These are phyloP conservation scores for Cercospora beticola DNA, from an alignment of 2,329 filamentous ascomycete species.

Conservation along the genomic window DNA sequence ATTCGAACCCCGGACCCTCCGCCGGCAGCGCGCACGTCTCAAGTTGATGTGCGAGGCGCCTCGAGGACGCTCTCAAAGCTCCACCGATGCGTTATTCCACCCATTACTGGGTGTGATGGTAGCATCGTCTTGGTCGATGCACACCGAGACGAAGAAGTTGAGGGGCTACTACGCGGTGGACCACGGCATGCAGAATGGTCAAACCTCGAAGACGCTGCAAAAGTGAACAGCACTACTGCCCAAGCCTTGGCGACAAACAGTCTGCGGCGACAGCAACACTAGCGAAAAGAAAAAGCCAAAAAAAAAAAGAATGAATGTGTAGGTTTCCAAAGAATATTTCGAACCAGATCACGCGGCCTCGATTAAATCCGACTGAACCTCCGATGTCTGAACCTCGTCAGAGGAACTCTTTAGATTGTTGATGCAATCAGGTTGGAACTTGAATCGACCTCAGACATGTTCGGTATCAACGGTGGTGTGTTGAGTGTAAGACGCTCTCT, in stretches of 20 bases:
- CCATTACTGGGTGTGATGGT: not conserved
- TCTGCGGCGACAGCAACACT: not conserved
- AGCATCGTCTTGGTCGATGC: not conserved
- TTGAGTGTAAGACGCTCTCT: slow-evolving; percentile 2
- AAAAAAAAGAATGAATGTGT: not conserved
- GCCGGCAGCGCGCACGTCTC: not conserved
- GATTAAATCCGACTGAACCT: not conserved
- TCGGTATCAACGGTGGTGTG: not conserved
- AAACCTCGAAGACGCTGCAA: not conserved
- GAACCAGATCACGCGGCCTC: not conserved
- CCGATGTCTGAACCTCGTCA: slow-evolving; percentile 1
- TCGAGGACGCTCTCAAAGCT: not conserved
- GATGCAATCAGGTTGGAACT: not conserved
- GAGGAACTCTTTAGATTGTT: not conserved
- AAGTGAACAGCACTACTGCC: not conserved
- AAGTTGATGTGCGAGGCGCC: not conserved
- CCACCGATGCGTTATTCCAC: not conserved
- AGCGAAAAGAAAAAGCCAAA: not conserved
- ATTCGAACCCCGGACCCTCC: not conserved
- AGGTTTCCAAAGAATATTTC: not conserved
- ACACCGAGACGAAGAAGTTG: not conserved
- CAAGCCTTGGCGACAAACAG: not conserved
- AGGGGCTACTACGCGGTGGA: not conserved
- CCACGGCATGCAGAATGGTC: not conserved
- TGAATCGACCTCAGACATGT: slow-evolving; percentile 1